Conservation (phyloP, 352 stramenopile genomes). For the Globisporangium mamillatum region DNA sequence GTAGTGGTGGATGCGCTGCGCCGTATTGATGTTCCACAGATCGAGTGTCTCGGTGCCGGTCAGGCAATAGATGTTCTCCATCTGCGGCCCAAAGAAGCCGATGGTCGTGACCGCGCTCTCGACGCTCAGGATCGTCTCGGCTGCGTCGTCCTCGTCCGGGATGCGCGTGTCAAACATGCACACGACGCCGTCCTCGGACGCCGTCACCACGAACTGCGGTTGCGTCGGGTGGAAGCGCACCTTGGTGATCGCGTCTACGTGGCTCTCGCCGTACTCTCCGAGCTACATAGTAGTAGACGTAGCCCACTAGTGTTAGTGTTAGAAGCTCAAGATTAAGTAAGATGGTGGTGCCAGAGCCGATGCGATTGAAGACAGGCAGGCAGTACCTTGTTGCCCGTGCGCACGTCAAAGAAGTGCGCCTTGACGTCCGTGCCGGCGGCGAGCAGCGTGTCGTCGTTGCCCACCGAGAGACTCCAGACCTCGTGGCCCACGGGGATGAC, state of each 20-base stretch:
- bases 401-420: constrained; percentile 80
- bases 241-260: constrained; percentile 87
- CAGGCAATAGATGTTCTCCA: constrained; percentile 82
- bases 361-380: too few relatives aligned
- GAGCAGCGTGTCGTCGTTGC: constrained; percentile 72
- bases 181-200: constrained; percentile 89
- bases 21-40: constrained; percentile 87
- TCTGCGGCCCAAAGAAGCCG: constrained; percentile 83
- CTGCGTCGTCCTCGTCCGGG: constrained; percentile 80
- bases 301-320: background rate
- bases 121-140: constrained; percentile 89
- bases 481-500: constrained; percentile 60
- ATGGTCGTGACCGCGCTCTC: constrained; percentile 87
- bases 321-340: background rate
- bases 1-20: constrained; percentile 81
- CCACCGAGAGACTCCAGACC: constrained; percentile 80
- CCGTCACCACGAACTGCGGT: constrained; percentile 79
- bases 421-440: constrained; percentile 71
- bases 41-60: constrained; percentile 88
- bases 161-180: constrained; percentile 88
- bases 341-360: too few relatives aligned
- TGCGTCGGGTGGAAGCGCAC: constrained; percentile 85
- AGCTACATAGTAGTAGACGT: constrained; percentile 28
- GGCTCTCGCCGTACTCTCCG: constrained; percentile 84
- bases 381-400: constrained; percentile 41